Conservation (phyloP, 805 yeast genomes). For the Saturnispora ahearnii region DNA sequence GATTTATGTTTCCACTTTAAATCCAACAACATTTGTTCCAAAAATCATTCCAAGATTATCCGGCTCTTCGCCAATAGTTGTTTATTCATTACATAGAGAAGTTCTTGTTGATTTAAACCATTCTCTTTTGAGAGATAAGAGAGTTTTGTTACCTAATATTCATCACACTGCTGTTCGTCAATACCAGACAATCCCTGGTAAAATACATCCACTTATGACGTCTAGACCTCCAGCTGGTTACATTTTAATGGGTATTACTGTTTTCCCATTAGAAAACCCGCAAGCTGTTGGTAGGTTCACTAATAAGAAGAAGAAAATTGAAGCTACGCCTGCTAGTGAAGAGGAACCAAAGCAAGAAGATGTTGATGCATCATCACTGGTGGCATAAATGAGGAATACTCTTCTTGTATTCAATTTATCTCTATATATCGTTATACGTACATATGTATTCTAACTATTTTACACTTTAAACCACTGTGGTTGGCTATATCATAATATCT, state of each 20-base stretch:
- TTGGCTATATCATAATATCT: not conserved
- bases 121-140: conserved; percentile 52
- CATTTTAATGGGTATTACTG: conserved; percentile 68
- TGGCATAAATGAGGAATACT: not conserved
- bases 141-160: conserved; percentile 75
- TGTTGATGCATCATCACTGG: not conserved
- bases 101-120: conserved; percentile 65
- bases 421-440: not conserved
- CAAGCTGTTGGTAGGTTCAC: conserved; percentile 64
- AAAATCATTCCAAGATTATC: conserved; percentile 53
- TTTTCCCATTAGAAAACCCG: conserved; percentile 56
- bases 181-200: conserved; percentile 89
- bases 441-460: conserved; percentile 1
- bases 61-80: conserved; percentile 82
- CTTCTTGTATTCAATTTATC: not conserved
- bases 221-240: conserved; percentile 90
- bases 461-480: not conserved
- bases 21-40: conserved; percentile 57
- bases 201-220: conserved; percentile 93
- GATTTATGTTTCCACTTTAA: conserved; percentile 62
- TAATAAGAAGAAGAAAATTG: conserved; percentile 32
- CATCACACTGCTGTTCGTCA: conserved; percentile 75
- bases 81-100: conserved; percentile 79
- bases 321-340: conserved; percentile 9
- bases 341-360: conserved; percentile 8